Conservation (phyloP, 257 asterid species). For the Solanum verrucosum region DNA sequence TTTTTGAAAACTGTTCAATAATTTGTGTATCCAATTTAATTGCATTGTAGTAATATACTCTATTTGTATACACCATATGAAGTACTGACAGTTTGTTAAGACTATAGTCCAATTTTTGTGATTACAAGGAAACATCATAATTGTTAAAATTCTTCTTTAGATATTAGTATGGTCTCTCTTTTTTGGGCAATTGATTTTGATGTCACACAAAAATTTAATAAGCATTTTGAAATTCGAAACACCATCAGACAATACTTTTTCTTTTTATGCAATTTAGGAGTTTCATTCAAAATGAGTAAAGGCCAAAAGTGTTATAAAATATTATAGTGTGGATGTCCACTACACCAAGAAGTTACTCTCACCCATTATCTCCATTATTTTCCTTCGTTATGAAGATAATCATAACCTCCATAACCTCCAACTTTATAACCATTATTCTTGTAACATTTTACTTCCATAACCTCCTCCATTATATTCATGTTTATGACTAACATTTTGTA, state of each 20-base stretch:
- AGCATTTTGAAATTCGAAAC: not conserved
- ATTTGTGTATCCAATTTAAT: not conserved
- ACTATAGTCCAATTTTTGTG: not conserved
- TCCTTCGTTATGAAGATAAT: too few relatives aligned
- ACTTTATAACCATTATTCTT: too few relatives aligned
- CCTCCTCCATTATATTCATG: too few relatives aligned
- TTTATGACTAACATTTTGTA: too few relatives aligned
- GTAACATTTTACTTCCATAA: too few relatives aligned
- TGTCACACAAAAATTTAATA: not conserved
- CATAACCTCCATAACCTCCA: too few relatives aligned
- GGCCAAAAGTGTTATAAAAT: not conserved
- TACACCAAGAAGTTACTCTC: too few relatives aligned
- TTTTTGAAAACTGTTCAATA: too few relatives aligned
- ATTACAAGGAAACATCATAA: not conserved
- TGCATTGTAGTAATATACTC: too few relatives aligned
- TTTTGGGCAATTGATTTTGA: not conserved
- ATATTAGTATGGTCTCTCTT: not conserved
- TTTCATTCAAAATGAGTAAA: not conserved
- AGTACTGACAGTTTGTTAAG: not conserved
- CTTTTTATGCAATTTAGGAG: not conserved
- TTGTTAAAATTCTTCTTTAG: not conserved
- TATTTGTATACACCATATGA: not conserved
- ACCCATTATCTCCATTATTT: too few relatives aligned
- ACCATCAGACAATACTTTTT: not conserved
- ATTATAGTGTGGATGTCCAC: too few relatives aligned